Base-by-base conservation (phyloP, 1,284 basidiomycete genomes). In the Leccinum griseonigrum region DNA sequence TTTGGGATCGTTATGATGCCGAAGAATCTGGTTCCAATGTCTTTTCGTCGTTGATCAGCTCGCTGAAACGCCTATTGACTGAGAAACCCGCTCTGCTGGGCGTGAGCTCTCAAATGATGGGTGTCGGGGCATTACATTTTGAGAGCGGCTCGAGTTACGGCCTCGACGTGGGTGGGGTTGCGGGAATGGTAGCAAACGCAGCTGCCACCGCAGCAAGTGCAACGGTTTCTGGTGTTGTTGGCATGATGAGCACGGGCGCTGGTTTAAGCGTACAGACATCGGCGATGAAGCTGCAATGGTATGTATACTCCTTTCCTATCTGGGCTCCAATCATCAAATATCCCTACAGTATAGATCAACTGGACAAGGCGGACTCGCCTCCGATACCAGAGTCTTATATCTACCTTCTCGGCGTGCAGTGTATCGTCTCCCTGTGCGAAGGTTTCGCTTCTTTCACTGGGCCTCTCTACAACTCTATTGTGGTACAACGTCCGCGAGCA, bases 311-410 rank as follows among this genome's bases (percentile, higher is more conserved):
- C 63, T 62, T 9, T 50, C 8, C 16, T 26, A 11, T 29, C 28
- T 10, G 46, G n/a, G 13, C 32, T 57, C 22, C 55, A 16, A 50
- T 14, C 62, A 48, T 48, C 32, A 48, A 40, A 62, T 56, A 43
- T 58, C 36, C 32, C 32, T 48, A 26, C 66, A 96, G 95, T 71
- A 97, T 98, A 68, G 95, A 98, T 71, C 95, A 97, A 73, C 85
- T 97, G 16, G 95, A 98, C 78, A 97, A 99, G 76, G 89, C 94
- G 0, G 97, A 99, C 69, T 88, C 96, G 0, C 97, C 97, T 0
- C 80, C 85, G 0, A 93, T 97, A 56, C 95, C 95, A 0, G 95
- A 98, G 64, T 85, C 92, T 0, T 98, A 99, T 74, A 84, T 95
- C 60, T 97, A 96, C 72, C 86, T 98, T 1, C 85, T 99, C 1